These are phyloP conservation scores for Lasiodiplodia sp. DNA, from an alignment of 2,329 filamentous ascomycete genomes.

Conservation along the genomic window DNA sequence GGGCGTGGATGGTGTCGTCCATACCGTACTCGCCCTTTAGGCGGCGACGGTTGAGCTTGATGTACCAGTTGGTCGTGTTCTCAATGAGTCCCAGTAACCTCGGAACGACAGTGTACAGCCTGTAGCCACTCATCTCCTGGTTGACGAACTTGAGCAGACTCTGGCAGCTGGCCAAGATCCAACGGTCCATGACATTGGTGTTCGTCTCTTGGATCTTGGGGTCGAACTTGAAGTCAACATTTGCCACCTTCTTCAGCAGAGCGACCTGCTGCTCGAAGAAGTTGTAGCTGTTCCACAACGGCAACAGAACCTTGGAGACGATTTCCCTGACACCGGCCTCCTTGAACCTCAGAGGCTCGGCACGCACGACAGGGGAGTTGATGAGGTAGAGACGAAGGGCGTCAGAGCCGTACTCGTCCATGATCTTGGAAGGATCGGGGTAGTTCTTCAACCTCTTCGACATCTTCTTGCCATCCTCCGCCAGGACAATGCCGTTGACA, in stretches of 20 bases:
- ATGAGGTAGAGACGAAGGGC: constrained; percentile 94
- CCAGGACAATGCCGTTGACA: constrained; percentile 93
- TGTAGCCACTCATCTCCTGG: constrained; percentile 82
- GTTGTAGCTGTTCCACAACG: constrained; percentile 95
- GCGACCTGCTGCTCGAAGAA: constrained; percentile 92
- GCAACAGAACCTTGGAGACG: constrained; percentile 87
- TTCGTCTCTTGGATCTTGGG: constrained; percentile 77
- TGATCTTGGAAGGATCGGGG: constrained; percentile 83
- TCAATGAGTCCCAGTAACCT: constrained; percentile 84
- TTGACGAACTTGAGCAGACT: constrained; percentile 91
- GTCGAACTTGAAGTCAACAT: constrained; percentile 79
- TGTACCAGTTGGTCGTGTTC: constrained; percentile 99
- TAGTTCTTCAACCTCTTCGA: constrained; percentile 97
- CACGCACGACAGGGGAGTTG: constrained; percentile 93
- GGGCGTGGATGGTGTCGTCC: constrained; percentile 85
- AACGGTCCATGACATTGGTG: constrained; percentile 92
- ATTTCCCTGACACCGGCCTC: constrained; percentile 94
- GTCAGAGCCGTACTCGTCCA: constrained; percentile 89
- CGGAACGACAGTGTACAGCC: constrained; percentile 85
- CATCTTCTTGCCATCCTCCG: constrained; percentile 98
- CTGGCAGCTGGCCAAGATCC: constrained; percentile 93
- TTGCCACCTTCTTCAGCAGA: constrained; percentile 84
- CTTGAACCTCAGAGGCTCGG: constrained; percentile 89
- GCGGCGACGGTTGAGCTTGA: constrained; percentile 89
- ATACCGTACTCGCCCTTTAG: constrained; percentile 89